Percentiles rank a stretch among this genome's conserved stretches.
Conservation (phyloP, 176 grass and related monocot genomes). For the Carex kokanica region DNA sequence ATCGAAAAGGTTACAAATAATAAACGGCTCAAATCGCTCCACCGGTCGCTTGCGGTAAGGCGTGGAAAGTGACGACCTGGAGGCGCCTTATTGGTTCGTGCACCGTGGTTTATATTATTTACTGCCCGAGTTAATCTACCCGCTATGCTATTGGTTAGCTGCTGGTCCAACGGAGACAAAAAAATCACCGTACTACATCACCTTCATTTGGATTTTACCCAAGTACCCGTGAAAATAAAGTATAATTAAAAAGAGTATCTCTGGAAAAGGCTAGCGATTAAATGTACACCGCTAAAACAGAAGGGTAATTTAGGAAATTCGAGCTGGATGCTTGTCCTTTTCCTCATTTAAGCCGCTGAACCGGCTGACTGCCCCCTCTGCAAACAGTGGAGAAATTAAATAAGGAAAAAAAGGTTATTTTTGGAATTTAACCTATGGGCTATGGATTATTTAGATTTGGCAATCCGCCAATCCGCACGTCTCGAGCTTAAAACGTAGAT, state of each 20-base stretch:
- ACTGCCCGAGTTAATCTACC: slow-evolving; percentile 12
- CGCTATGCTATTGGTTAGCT: not conserved
- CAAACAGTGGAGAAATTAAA: slow-evolving; percentile 11
- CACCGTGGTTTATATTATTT: not conserved
- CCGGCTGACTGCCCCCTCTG: not conserved
- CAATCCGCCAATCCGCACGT: not conserved
- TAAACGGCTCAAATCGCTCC: not conserved
- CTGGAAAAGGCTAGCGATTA: not conserved
- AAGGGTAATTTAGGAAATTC: slow-evolving; percentile 1
- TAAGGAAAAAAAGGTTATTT: not conserved
- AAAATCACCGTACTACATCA: slow-evolving; percentile 13
- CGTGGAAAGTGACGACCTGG: not conserved
- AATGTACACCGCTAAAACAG: not conserved
- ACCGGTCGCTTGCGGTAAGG: not conserved
- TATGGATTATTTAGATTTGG: not conserved
- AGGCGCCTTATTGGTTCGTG: slow-evolving; percentile 18
- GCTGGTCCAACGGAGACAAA: slow-evolving; percentile 9
- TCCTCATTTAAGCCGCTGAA: not conserved
- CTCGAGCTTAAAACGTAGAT: not conserved
- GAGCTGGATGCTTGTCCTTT: not conserved
- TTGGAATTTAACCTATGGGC: not conserved
- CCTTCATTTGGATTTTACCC: not conserved
- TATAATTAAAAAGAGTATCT: not conserved
- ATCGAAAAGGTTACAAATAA: not conserved
- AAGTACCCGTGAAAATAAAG: not conserved